Evolutionary conservation across 306 rosid genomes (phyloP), one percentile per base, ranked within the genome.

Genomic region (Gleditsia sinensis): DNA sequence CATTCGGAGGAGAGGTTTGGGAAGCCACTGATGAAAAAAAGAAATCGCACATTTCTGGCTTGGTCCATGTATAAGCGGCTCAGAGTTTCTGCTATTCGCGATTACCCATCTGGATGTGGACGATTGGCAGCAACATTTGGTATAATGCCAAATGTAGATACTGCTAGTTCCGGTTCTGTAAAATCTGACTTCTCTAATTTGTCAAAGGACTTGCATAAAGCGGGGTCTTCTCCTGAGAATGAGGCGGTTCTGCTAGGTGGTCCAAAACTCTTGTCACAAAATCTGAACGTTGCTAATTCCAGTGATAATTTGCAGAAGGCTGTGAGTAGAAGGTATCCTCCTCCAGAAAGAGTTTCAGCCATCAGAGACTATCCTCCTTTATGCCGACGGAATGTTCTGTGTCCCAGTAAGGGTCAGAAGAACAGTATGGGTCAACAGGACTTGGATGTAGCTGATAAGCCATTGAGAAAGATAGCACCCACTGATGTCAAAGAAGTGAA

Each of bases 71-170:
- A 67, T 64, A 86, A 78, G 85, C 74, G 75, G 67, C 78, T 74
- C 17, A 56, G 27, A 53, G 74, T 80, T 72, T 83, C 81, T 40
- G 83, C 78, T 24, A 37, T 79, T 83, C 89, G 88, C 1, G 84
- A 85, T 67, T 88, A 84, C 69, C 89, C 90, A 3, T 71, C 75
- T 1, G 86, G 89, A 20, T 85, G 89, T 78, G 89, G 86, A 56
- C 76, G 59, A 16, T 8, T 24, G 67, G 64, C 37, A 45, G 65
- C 48, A 9, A 51, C 32, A 33, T 69, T 50, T 45, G 17, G 10
- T 67, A 19, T 13, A 3, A n/a, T 3, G 6, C 49, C 49, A 10
- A 14, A 43, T 7, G 42, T 37, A 9, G 49, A 43, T 2, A 14
- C 6, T 43, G 17, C 16, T 3, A 12, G 17, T 6, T 4, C 3